Percentiles rank a stretch among this genome's conserved stretches.
Evolutionary conservation across 192 early-diverging fungal genomes (phyloP).

Genomic region (Coemansia sp.): DNA sequence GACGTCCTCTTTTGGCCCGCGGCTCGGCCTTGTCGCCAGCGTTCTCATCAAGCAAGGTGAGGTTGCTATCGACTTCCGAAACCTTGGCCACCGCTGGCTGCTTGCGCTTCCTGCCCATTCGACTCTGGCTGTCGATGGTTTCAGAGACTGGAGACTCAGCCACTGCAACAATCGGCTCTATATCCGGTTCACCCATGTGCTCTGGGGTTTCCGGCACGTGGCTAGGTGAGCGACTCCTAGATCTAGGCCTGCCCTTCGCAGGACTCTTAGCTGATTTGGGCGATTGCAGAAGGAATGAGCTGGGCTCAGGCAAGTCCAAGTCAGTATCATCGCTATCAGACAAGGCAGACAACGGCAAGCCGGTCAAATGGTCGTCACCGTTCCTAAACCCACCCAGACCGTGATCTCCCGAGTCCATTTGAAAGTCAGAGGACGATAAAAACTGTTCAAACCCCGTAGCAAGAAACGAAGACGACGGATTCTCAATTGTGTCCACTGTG

Average conservation of each 20-base stretch:
- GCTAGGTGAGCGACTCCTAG: not conserved
- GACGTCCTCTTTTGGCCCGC: not conserved
- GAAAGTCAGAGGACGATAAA: conserved; percentile 1
- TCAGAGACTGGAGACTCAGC: not conserved
- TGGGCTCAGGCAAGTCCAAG: conserved; percentile 44
- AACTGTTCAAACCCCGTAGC: not conserved
- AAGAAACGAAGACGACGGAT: not conserved
- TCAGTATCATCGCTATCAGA: conserved; percentile 35
- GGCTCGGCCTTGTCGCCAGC: not conserved
- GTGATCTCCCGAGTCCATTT: not conserved
- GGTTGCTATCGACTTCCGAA: not conserved
- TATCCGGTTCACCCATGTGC: not conserved
- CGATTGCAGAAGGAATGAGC: conserved; percentile 23
- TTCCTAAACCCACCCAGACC: not conserved
- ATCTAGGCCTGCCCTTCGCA: conserved; percentile 1
- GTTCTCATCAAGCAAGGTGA: conserved; percentile 6
- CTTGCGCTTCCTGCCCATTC: not conserved
- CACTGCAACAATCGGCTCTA: not conserved
- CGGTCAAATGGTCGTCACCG: not conserved
- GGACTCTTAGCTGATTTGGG: not conserved
- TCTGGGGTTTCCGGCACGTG: not conserved
- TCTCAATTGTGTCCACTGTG: conserved; percentile 15
- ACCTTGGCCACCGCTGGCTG: not conserved
- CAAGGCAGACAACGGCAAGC: conserved; percentile 10
- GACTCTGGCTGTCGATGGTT: not conserved